Conservation (phyloP, 2,329 filamentous ascomycete species). For the Verticillium albo-atrum region DNA sequence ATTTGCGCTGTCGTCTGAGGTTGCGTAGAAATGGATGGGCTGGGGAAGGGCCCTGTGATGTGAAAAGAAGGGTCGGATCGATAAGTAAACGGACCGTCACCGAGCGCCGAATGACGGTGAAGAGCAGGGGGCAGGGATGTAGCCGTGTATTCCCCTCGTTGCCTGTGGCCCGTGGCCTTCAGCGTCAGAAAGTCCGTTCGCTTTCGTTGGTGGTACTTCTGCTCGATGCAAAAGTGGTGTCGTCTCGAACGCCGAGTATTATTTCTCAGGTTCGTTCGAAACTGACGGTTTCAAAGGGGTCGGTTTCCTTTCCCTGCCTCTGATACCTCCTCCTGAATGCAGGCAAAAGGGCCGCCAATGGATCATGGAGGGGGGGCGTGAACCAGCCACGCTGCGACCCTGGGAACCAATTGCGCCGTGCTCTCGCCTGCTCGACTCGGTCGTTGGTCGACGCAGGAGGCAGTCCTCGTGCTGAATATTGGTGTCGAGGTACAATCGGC, state of each 20-base stretch:
- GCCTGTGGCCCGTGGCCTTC: background rate
- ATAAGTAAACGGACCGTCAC: background rate
- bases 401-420: background rate
- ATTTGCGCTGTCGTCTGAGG: background rate
- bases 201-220: background rate
- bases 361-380: background rate
- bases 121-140: slow-evolving; percentile 1
- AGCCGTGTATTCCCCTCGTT: background rate
- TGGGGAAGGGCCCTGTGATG: background rate
- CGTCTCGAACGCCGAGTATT: background rate
- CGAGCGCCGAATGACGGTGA: background rate
- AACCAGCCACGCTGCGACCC: background rate
- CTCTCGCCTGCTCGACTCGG: background rate
- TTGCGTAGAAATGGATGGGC: background rate
- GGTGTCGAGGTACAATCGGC: background rate
- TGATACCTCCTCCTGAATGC: background rate
- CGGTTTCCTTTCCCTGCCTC: background rate
- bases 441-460: background rate
- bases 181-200: background rate
- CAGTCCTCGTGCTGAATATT: background rate
- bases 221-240: background rate
- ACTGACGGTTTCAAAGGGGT: background rate
- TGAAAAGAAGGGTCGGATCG: background rate
- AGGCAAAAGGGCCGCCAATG: background rate
- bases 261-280: background rate